These are phyloP conservation scores for Malassezia yamatoensis DNA, from an alignment of 1,284 basidiomycete species.

Conservation along the genomic window DNA sequence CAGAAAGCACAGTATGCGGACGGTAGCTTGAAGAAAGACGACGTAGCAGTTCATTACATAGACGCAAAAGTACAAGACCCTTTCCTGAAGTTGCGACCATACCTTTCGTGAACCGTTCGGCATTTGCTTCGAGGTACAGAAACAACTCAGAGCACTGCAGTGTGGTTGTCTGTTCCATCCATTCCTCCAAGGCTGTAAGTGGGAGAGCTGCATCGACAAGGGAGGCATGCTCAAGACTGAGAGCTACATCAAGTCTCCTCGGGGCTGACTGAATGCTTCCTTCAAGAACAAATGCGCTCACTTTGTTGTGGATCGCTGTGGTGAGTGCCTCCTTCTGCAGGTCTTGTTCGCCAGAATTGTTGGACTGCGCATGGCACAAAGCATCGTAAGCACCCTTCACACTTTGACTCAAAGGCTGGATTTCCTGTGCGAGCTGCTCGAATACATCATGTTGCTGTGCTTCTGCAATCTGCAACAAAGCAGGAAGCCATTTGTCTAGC, in stretches of 20 bases:
- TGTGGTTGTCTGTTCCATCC: conserved; percentile 24
- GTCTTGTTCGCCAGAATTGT: neutral
- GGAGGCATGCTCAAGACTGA: conserved; percentile 19
- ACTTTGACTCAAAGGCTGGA: neutral
- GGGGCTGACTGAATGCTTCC: conserved; percentile 10
- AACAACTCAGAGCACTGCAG: conserved; percentile 29
- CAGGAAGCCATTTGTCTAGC: neutral
- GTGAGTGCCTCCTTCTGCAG: neutral
- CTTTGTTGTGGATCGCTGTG: neutral
- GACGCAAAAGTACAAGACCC: conserved; percentile 68
- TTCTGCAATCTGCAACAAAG: neutral
- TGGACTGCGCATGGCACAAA: neutral
- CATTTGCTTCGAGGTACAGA: conserved; percentile 27
- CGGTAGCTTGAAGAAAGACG: conserved; percentile 71
- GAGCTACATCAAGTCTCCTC: conserved; percentile 27
- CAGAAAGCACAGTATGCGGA: conserved; percentile 68
- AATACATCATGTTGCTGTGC: neutral
- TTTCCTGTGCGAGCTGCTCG: neutral
- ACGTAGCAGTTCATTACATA: conserved; percentile 72
- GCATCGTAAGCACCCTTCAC: neutral
- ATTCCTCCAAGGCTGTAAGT: conserved; percentile 31
- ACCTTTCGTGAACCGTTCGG: conserved; percentile 27
- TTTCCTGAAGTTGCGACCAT: conserved; percentile 77
- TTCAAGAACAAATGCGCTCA: neutral
- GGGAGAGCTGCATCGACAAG: conserved; percentile 27